A percentile compares a stretch with the other conserved stretches of the same genome.
Conservation (phyloP, 805 yeast genomes). For the Saccharomycopsis vini region DNA sequence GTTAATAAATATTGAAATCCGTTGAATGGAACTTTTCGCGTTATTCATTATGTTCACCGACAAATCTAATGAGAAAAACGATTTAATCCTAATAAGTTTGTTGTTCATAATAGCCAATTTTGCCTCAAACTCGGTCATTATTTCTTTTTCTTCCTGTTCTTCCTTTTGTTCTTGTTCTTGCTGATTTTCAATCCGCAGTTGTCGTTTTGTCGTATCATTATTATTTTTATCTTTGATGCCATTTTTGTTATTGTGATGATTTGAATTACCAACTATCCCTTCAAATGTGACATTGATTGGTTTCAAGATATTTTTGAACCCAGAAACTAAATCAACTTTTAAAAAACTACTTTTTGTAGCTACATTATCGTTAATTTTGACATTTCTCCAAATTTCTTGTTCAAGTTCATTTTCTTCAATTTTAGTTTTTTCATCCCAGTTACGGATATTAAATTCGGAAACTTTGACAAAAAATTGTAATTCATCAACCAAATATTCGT, state of each 20-base stretch:
- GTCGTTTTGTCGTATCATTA: slow-evolving; percentile 7
- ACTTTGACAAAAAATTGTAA: slow-evolving; percentile 25
- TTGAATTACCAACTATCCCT: slow-evolving; percentile 6
- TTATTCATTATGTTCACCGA: slow-evolving; percentile 61
- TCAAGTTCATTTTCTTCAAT: slow-evolving; percentile 33
- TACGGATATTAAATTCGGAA: slow-evolving; percentile 28
- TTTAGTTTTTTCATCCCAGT: slow-evolving; percentile 31
- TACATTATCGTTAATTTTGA: slow-evolving; percentile 20
- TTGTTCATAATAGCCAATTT: slow-evolving; percentile 67
- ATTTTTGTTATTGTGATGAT: slow-evolving; percentile 23
- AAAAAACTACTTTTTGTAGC: slow-evolving; percentile 30
- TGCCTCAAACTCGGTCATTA: slow-evolving; percentile 63
- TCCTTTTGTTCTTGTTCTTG: slow-evolving; percentile 23
- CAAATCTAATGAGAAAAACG: slow-evolving; percentile 72
- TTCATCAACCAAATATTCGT: slow-evolving; percentile 27
- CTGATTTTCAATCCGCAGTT: slow-evolving; percentile 11
- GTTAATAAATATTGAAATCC: slow-evolving; percentile 41
- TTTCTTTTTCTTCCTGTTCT: slow-evolving; percentile 24
- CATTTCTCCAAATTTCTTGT: slow-evolving; percentile 30
- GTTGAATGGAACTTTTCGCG: slow-evolving; percentile 54
- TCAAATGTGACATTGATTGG: slow-evolving; percentile 18
- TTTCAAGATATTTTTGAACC: slow-evolving; percentile 53
- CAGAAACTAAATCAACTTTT: slow-evolving; percentile 43
- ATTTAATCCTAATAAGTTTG: slow-evolving; percentile 66
- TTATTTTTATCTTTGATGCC: slow-evolving; percentile 25